A percentile compares a stretch with the other conserved stretches of the same genome.
These are phyloP conservation scores for Volutella citrinella DNA, from an alignment of 2,329 filamentous ascomycete species.

Conservation along the genomic window DNA sequence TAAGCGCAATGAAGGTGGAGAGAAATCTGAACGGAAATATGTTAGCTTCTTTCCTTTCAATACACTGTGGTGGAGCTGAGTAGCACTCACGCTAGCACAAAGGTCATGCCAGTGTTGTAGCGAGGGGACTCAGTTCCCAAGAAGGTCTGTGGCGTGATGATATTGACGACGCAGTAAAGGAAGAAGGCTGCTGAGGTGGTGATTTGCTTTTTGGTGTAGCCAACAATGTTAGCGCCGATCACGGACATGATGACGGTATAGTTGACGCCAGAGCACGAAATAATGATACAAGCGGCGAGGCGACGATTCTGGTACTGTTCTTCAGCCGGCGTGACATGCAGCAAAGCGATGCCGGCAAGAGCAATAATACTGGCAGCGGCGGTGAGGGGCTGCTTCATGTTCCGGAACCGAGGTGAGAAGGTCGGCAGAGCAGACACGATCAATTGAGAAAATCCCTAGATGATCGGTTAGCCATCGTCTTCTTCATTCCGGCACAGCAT, in stretches of 20 bases:
- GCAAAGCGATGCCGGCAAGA: not conserved
- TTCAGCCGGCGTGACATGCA: not conserved
- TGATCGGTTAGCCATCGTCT: too few relatives aligned
- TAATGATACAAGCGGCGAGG: not conserved
- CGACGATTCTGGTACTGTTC: not conserved
- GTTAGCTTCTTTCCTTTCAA: not conserved
- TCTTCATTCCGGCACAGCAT: too few relatives aligned
- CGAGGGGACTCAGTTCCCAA: constrained; percentile 3
- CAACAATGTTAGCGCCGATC: constrained; percentile 4
- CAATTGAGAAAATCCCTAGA: not conserved
- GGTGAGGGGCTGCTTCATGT: not conserved
- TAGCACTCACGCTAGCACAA: not conserved
- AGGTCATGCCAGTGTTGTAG: constrained; percentile 5
- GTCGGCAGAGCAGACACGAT: not conserved
- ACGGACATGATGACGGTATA: constrained; percentile 1
- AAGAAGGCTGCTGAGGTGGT: constrained; percentile 5
- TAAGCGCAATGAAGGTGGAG: not conserved
- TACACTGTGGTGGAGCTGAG: not conserved
- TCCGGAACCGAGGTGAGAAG: not conserved
- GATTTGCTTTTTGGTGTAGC: constrained; percentile 6
- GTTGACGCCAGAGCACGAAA: not conserved
- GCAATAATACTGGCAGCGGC: not conserved
- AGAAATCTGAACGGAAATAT: not conserved
- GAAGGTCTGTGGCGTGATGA: constrained; percentile 10
- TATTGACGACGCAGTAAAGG: constrained; percentile 8